A percentile compares a stretch with the other conserved stretches of the same genome.
These are phyloP conservation scores for Abortiporus biennis DNA, from an alignment of 1,284 basidiomycete genomes.

Conservation along the genomic window DNA sequence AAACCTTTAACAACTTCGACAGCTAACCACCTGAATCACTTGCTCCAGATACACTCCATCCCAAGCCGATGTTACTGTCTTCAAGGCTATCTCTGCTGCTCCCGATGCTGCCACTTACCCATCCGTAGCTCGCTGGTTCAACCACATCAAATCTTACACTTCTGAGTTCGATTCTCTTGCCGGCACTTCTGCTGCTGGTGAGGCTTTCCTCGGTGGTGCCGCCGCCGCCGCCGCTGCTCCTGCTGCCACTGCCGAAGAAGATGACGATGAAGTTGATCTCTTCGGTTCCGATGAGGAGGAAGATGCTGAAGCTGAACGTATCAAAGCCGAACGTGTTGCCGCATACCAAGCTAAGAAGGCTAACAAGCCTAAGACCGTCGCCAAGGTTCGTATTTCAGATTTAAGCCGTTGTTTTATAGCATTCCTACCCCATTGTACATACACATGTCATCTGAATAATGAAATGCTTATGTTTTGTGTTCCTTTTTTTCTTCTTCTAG, in stretches of 20 bases:
- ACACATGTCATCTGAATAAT: constrained; percentile 4
- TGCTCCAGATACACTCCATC: constrained; percentile 81
- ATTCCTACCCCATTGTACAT: neutral
- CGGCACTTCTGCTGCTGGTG: constrained; percentile 81
- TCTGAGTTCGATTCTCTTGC: constrained; percentile 76
- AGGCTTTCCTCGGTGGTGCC: constrained; percentile 57
- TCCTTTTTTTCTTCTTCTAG: constrained; percentile 34
- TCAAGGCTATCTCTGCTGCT: constrained; percentile 66
- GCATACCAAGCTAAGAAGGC: constrained; percentile 95
- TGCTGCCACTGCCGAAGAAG: constrained; percentile 69
- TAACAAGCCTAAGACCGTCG: constrained; percentile 81
- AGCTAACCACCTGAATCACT: constrained; percentile 12
- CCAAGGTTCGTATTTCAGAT: constrained; percentile 63
- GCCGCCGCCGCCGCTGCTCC: constrained; percentile 35
- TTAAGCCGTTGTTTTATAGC: neutral
- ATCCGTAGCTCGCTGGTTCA: constrained; percentile 90
- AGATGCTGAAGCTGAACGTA: constrained; percentile 87
- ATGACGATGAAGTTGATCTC: constrained; percentile 92
- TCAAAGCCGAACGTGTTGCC: constrained; percentile 95
- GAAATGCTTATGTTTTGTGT: constrained; percentile 12
- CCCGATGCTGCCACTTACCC: constrained; percentile 69
- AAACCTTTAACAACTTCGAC: constrained; percentile 13
- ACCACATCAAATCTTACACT: constrained; percentile 85
- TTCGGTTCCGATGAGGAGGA: constrained; percentile 91
- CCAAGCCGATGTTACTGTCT: constrained; percentile 95